phyloP scores from a whole-genome alignment of 2,329 filamentous ascomycete genomes.

The Diaporthe longicolla region DNA sequence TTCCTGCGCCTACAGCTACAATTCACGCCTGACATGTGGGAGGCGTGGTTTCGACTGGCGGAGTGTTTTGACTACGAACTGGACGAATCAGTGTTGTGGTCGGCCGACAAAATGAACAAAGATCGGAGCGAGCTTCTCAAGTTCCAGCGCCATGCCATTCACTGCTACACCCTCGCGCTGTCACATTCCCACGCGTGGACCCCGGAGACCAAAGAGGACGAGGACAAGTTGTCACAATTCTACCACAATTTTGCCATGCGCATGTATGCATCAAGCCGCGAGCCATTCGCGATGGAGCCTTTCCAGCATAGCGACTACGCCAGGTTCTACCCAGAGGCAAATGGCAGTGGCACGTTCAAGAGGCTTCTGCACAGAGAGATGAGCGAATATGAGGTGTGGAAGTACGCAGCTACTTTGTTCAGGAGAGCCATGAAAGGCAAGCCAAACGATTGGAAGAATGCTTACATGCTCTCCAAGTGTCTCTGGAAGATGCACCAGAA shows the following conservation, averaged over 20 bases:
- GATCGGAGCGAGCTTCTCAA: conserved; percentile 80
- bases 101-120: conserved; percentile 91
- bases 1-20: conserved; percentile 88
- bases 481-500: conserved; percentile 75
- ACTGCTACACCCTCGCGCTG: conserved; percentile 78
- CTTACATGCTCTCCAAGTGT: conserved; percentile 74
- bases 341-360: conserved; percentile 66
- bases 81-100: conserved; percentile 90
- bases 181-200: conserved; percentile 69
- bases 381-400: conserved; percentile 73
- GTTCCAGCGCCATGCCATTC: conserved; percentile 84
- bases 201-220: conserved; percentile 61
- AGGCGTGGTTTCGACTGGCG: conserved; percentile 90
- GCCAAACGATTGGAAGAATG: conserved; percentile 71
- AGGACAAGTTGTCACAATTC: conserved; percentile 69
- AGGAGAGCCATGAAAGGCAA: conserved; percentile 68
- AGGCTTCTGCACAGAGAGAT: conserved; percentile 68
- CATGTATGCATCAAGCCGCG: conserved; percentile 72
- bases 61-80: conserved; percentile 91
- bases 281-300: conserved; percentile 74
- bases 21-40: conserved; percentile 86
- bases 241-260: conserved; percentile 74
- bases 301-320: conserved; percentile 71
- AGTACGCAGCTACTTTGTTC: conserved; percentile 70
- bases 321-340: conserved; percentile 68